Evolutionary conservation across 495 filamentous ascomycete species (phyloP), one percentile per base, ranked within the genome.

Genomic region (Penicillium subrubescens): DNA sequence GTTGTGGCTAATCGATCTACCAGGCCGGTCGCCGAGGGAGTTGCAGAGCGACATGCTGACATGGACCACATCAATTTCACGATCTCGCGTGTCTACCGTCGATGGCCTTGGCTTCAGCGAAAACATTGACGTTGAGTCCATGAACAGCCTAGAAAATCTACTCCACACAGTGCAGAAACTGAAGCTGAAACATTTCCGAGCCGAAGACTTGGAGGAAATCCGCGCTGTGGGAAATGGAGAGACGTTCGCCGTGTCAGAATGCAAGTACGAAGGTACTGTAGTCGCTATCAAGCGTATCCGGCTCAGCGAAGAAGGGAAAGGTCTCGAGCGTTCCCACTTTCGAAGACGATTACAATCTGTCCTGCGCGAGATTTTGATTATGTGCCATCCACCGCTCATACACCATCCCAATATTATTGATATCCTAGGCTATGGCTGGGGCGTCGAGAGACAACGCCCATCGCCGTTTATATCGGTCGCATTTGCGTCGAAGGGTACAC

Each of bases 351-450:
- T 79, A 8, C 66, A 64, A 21, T 72, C 66, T 39, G 65, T 76
- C 10, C 51, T 77, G 35, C 59, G 69, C 48, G 76, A 78, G n/a
- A 61, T 79, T 44, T 52, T 69, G 51, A 73, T 79, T 35, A 73
- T 77, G 76, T 66, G 65, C 27, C 75, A 77, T 65, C 61, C 55
- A 19, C 71, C 73, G 39, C 64, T 77, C 17, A 50, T 52, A 1
- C 57, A 66, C 15, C 71, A 73, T 59, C 67, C 72, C 10, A 76
- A 79, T 60, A 73, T 79, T 21, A 57, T 79, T 37, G 52, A 61
- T 44, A 41, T 73, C 2, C 56, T 77, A 25, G 75, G 73, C 23
- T 79, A 77, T 60, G 76, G 75, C 17, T 79, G 73, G 75, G 69
- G 67, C 23, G 62, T 66, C 33, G 57, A 64, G 33, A 57, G 41